Evolutionary conservation across 176 grass and related monocot species (phyloP).

Genomic region (Pontederia paniculata): DNA sequence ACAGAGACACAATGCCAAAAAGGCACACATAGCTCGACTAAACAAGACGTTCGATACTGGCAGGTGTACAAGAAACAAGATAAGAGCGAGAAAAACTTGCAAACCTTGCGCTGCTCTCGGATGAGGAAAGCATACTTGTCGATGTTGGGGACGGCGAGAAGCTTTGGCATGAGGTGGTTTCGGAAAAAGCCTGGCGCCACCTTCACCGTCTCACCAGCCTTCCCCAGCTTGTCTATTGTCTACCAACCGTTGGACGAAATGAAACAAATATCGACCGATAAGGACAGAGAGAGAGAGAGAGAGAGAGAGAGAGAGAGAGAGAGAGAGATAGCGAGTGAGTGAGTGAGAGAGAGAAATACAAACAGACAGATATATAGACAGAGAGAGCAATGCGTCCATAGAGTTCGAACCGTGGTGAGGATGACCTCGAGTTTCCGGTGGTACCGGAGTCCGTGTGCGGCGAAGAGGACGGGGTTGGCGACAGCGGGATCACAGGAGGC

Average conservation of each 20-base stretch:
- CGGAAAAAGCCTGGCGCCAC: constrained; percentile 87
- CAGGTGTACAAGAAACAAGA: not conserved
- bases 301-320: no score
- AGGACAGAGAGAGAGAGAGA: no score
- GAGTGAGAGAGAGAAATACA: no score
- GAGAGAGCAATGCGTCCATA: not conserved
- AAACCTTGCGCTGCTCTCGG: constrained; percentile 73
- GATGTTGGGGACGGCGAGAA: constrained; percentile 82
- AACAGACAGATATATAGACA: not conserved
- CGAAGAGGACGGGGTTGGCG: constrained; percentile 59
- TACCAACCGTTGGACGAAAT: constrained; percentile 1
- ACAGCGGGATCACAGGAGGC: constrained; percentile 1
- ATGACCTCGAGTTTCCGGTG: constrained; percentile 88
- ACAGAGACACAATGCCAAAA: no score
- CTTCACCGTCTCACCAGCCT: constrained; percentile 68
- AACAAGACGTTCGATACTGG: not conserved
- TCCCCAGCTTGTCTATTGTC: constrained; percentile 89
- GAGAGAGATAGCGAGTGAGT: no score
- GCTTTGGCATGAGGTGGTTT: constrained; percentile 90
- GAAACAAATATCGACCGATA: no score
- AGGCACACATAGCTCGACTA: no score
- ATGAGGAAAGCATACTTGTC: constrained; percentile 83
- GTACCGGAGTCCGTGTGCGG: constrained; percentile 54
- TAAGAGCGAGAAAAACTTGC: not conserved
- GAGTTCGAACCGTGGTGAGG: constrained; percentile 65